A percentile compares a stretch with the other conserved stretches of the same genome.
phyloP scores from a whole-genome alignment of 1,139 yeast species.

The Taphrina populina region DNA sequence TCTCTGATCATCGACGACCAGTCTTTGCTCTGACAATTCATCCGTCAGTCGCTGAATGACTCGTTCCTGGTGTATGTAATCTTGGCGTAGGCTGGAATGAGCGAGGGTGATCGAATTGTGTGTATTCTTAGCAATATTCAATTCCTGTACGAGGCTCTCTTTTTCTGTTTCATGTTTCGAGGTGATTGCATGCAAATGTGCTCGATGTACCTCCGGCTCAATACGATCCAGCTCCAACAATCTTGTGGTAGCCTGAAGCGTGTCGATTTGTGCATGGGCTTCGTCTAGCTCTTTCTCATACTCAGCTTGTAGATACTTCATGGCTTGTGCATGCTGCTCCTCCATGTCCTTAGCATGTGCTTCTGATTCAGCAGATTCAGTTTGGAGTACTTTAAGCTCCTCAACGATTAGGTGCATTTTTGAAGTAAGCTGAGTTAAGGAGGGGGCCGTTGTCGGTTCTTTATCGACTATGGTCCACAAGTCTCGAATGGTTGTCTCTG shows the following conservation, averaged over 20 bases:
- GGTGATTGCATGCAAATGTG: neutral
- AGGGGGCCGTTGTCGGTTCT: neutral
- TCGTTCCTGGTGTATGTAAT: neutral
- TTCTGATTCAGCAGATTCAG: neutral
- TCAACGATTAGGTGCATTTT: neutral
- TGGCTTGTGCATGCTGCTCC: slow-evolving; percentile 25
- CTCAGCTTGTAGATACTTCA: slow-evolving; percentile 26
- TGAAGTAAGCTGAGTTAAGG: neutral
- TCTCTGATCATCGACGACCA: neutral
- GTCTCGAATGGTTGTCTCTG: neutral
- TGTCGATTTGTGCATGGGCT: slow-evolving; percentile 20
- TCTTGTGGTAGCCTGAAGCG: neutral
- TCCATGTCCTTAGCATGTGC: slow-evolving; percentile 2
- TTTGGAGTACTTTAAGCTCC: neutral
- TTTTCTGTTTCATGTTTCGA: neutral
- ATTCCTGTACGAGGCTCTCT: no score
- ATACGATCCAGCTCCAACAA: neutral
- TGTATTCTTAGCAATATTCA: no score
- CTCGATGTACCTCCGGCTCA: neutral
- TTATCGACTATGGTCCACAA: slow-evolving; percentile 7
- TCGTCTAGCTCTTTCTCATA: slow-evolving; percentile 26
- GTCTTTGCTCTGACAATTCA: neutral
- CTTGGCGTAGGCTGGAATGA: neutral
- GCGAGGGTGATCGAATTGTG: no score
- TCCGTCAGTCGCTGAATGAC: neutral